A percentile compares a stretch with the other conserved stretches of the same genome.
phyloP scores from a whole-genome alignment of 805 yeast genomes.

The Danielia oregonensis region DNA sequence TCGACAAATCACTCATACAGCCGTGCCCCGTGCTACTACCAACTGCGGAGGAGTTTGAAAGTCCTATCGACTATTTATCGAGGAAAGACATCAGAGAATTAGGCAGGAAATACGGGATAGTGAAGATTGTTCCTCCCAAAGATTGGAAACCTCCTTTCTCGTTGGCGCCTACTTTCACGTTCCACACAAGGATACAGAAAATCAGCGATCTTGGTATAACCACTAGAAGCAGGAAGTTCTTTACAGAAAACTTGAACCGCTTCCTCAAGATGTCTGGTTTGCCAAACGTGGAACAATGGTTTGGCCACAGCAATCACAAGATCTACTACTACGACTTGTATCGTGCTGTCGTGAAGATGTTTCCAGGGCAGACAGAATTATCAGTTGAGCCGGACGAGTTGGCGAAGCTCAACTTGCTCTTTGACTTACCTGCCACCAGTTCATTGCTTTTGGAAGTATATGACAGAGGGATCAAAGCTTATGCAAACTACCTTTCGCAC shows the following conservation, averaged over 20 bases:
- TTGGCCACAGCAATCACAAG: constrained; percentile 12
- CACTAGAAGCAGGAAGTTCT: constrained; percentile 61
- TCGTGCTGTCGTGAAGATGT: constrained; percentile 25
- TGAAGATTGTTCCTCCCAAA: constrained; percentile 50
- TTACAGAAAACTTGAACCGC: constrained; percentile 57
- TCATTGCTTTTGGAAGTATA: constrained; percentile 22
- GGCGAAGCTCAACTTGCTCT: constrained; percentile 20
- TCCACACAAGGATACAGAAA: constrained; percentile 67
- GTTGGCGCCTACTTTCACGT: constrained; percentile 51
- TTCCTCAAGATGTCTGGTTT: constrained; percentile 46
- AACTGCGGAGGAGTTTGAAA: constrained; percentile 38
- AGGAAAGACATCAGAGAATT: constrained; percentile 34
- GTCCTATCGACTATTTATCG: constrained; percentile 49
- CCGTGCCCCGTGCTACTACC: constrained; percentile 52
- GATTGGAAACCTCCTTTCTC: constrained; percentile 56
- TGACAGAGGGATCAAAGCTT: constrained; percentile 21
- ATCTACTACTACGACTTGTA: constrained; percentile 39
- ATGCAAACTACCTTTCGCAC: constrained; percentile 29
- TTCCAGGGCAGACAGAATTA: constrained; percentile 14
- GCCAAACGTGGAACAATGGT: constrained; percentile 19
- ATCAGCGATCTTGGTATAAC: constrained; percentile 60
- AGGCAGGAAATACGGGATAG: constrained; percentile 48
- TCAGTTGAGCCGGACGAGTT: constrained; percentile 19
- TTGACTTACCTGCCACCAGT: constrained; percentile 18
- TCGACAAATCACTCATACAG: constrained; percentile 19